A percentile compares a stretch with the other conserved stretches of the same genome.
Conservation (phyloP, 805 yeast species). For the Wickerhamiella cacticola region DNA sequence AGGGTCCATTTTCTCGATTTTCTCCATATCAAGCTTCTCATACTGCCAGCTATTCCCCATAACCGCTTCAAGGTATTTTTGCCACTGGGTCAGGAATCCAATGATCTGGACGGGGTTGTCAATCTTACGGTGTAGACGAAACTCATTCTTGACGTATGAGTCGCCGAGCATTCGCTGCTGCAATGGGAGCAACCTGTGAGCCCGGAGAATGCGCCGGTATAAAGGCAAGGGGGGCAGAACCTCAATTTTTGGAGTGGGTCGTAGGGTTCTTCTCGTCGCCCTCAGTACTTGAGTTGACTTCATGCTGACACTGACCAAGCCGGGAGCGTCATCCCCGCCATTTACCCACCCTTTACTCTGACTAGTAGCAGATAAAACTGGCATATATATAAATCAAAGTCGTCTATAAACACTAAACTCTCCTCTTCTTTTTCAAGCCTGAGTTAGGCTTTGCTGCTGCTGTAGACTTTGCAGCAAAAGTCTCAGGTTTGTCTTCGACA, state of each 20-base stretch:
- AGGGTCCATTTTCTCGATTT: conserved; percentile 73
- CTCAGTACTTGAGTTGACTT: background rate
- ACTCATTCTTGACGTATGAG: conserved; percentile 78
- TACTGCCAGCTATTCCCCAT: conserved; percentile 49
- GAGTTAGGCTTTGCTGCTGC: background rate
- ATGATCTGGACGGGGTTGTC: conserved; percentile 90
- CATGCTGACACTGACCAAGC: too few relatives aligned
- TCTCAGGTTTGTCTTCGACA: too few relatives aligned
- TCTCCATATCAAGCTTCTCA: conserved; percentile 47
- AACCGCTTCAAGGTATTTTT: conserved; percentile 34
- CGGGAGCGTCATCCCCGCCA: too few relatives aligned
- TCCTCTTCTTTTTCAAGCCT: background rate
- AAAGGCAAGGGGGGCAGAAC: conserved; percentile 72
- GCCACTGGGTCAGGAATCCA: conserved; percentile 93
- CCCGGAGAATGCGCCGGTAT: conserved; percentile 69
- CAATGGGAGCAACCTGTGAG: conserved; percentile 57
- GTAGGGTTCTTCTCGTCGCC: conserved; percentile 20
- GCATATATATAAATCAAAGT: too few relatives aligned
- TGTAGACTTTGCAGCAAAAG: background rate
- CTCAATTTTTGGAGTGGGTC: conserved; percentile 20
- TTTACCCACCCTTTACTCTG: too few relatives aligned
- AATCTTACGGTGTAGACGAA: conserved; percentile 63
- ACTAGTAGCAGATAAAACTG: too few relatives aligned
- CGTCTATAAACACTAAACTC: too few relatives aligned
- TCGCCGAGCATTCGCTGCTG: conserved; percentile 69